These are phyloP conservation scores for Trichoderma sp. DNA, from an alignment of 2,329 filamentous ascomycete species.

Conservation along the genomic window DNA sequence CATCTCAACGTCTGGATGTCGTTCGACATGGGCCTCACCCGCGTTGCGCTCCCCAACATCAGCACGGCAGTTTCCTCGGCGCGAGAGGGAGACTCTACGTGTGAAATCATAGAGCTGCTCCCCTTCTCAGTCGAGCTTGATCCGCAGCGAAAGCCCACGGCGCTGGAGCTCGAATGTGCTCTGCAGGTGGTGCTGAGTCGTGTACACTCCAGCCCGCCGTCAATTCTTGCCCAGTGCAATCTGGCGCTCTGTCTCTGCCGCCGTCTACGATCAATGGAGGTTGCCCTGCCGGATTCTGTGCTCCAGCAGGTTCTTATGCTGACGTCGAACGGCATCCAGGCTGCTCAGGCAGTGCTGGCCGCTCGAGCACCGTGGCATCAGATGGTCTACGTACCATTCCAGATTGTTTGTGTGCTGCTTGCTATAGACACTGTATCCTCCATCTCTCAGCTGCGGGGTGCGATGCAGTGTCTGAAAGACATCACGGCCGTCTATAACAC, in stretches of 20 bases:
- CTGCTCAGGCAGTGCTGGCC: background rate
- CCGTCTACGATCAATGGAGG: slow-evolving; percentile 1
- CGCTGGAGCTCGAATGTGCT: slow-evolving; percentile 2
- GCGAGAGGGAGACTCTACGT: background rate
- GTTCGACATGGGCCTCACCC: slow-evolving; percentile 13
- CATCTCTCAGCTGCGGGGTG: slow-evolving; percentile 2
- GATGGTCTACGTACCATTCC: slow-evolving; percentile 8
- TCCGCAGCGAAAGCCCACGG: background rate
- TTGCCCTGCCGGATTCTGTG: slow-evolving; percentile 5
- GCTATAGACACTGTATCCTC: slow-evolving; percentile 17
- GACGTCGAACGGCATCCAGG: slow-evolving; percentile 4
- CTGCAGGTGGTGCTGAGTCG: background rate
- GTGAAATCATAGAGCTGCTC: slow-evolving; percentile 11
- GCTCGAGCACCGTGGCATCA: slow-evolving; percentile 15
- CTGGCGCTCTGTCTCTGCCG: slow-evolving; percentile 12
- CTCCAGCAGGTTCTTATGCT: slow-evolving; percentile 7
- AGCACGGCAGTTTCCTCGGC: background rate
- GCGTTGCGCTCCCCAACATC: background rate
- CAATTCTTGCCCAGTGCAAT: slow-evolving; percentile 13
- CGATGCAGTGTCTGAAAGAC: slow-evolving; percentile 5
- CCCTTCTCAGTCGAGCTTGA: slow-evolving; percentile 10
- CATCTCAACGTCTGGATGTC: slow-evolving; percentile 20
- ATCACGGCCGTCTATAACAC: background rate
- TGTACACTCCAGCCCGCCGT: background rate
- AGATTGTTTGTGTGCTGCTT: slow-evolving; percentile 12